These are phyloP conservation scores for Citrus australasica DNA, from an alignment of 345 rosid species.

Conservation along the genomic window DNA sequence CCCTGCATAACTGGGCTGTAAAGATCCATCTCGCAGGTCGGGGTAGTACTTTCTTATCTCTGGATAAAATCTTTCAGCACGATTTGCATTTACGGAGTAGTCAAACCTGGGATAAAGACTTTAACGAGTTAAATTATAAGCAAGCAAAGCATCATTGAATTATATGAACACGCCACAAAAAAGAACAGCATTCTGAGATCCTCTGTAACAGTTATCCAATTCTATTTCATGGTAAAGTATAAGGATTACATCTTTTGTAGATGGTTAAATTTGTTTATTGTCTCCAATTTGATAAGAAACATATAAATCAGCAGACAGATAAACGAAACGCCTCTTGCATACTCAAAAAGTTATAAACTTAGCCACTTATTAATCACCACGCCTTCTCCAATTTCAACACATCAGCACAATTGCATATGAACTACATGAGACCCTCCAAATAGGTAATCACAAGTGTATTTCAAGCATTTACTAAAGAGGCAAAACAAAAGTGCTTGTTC, in stretches of 20 bases:
- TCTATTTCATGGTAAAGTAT: not conserved
- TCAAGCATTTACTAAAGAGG: not conserved
- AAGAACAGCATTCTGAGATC: not conserved
- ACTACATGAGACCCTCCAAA: not conserved
- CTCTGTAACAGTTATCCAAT: not conserved
- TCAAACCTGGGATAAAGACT: slow-evolving; percentile 50
- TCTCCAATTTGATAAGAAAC: not conserved
- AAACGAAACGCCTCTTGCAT: not conserved
- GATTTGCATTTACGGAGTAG: slow-evolving; percentile 52
- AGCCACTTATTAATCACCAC: not conserved
- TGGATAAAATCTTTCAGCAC: slow-evolving; percentile 57
- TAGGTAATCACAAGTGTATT: not conserved
- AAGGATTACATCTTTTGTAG: not conserved
- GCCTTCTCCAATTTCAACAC: not conserved
- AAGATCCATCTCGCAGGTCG: slow-evolving; percentile 59
- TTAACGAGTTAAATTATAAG: slow-evolving; percentile 5
- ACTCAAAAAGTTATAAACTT: not conserved
- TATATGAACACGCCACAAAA: not conserved
- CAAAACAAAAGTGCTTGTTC: not conserved
- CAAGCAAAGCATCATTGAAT: not conserved
- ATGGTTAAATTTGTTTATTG: not conserved
- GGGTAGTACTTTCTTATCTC: slow-evolving; percentile 87
- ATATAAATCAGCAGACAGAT: not conserved
- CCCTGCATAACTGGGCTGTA: slow-evolving; percentile 82
- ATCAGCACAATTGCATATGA: not conserved